Evolutionary conservation across 768 basidiomycete genomes (phyloP), one percentile per base, ranked within the genome.

Genomic region (Sarcodon sp.): DNA sequence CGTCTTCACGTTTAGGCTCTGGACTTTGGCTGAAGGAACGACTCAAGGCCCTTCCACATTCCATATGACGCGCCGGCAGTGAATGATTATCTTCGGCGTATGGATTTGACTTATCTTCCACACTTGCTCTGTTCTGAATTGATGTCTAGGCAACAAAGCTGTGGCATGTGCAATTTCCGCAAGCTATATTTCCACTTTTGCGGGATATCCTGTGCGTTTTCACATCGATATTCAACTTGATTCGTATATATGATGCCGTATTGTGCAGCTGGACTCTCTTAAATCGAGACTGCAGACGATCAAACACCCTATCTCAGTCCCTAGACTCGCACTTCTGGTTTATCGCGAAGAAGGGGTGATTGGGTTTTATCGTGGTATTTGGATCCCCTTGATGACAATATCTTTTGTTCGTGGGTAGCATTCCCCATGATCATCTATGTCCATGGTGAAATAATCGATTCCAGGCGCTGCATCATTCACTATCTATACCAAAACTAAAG

Each of bases 301-400:
- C 46, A 82, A 84, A 61, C 80, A 73, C 45, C 76, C 72, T 47
- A 76, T 87, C 54, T 77, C 86, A 7, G 79, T 94, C 47, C 78
- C 80, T 27, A 74, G 70, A 57, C 76, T 87, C 53, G 80, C 87
- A 49, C 66, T 70, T 27, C 66, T 81, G 54, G 81, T 91, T 27
- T 87, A 87, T 64, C 75, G 76, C 32, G 88, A 91, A 58, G 85
- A 91, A 66, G 83, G 90, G n/a, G 64, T 89, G 33, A 74, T 75
- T 54, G 93, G 94, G 47, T 97, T 91, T 66, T 94, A 88, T 64
- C 76, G 91, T 49, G 89, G 89, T 49, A 59, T 92, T 45, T 88
- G 87, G 79, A 87, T 98, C 56, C 93, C 94, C 43, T 76, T 97
- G 48, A 72, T 91, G 65, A 94, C 92, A 7, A 98, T 98, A 56